Evolutionary conservation across 164 flowering plant species (phyloP).

Genomic region (grape (Vitis vinifera)): DNA sequence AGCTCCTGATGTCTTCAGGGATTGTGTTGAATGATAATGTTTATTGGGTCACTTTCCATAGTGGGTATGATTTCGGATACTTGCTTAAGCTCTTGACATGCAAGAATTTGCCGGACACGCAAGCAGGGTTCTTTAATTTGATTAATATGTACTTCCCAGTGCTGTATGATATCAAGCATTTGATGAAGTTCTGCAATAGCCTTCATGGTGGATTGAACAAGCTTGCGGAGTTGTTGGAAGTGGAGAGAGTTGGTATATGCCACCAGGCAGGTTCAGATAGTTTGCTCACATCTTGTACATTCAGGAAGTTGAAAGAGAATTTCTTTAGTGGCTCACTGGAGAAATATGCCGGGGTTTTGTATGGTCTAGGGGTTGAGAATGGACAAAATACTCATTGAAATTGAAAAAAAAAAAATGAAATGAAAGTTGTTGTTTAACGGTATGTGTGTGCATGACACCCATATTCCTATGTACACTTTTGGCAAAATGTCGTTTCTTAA

Average conservation of each 20-base stretch:
- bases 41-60: slow-evolving; percentile 37
- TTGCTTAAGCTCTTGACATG: slow-evolving; percentile 33
- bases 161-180: slow-evolving; percentile 34
- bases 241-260: slow-evolving; percentile 36
- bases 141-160: slow-evolving; percentile 30
- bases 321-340: slow-evolving; percentile 36
- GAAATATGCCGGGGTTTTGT: slow-evolving; percentile 32
- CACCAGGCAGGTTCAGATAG: slow-evolving; percentile 24
- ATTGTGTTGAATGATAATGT: slow-evolving; percentile 31
- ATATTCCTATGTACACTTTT: slow-evolving; percentile 3
- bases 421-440: neutral
- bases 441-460: slow-evolving; percentile 1
- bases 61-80: slow-evolving; percentile 40
- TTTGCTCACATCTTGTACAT: slow-evolving; percentile 28
- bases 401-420: neutral
- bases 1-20: slow-evolving; percentile 35
- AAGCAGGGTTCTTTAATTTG: slow-evolving; percentile 26
- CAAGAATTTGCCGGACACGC: slow-evolving; percentile 29
- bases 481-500: neutral
- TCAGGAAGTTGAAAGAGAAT: slow-evolving; percentile 32
- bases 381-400: slow-evolving; percentile 9
- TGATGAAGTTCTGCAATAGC: slow-evolving; percentile 40
- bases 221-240: slow-evolving; percentile 37
- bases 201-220: slow-evolving; percentile 39
- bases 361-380: slow-evolving; percentile 32